phyloP scores from a whole-genome alignment of 441 rosid genomes.

The Populus tomentosa region DNA sequence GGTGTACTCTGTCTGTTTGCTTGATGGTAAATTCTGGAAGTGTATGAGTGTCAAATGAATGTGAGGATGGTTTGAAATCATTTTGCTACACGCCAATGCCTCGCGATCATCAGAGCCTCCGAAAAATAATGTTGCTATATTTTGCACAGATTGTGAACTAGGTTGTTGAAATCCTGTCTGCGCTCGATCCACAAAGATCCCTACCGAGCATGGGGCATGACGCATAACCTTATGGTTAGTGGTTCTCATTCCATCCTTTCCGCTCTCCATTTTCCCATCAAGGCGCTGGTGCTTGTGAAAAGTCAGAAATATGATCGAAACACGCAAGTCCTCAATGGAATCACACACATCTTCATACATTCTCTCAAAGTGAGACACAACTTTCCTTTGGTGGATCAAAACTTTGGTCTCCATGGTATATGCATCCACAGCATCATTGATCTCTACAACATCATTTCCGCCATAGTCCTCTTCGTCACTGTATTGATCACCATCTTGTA shows the following conservation, averaged over 20 bases:
- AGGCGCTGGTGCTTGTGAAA: constrained; percentile 91
- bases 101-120: constrained; percentile 92
- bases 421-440: constrained; percentile 58
- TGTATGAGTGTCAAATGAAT: constrained; percentile 57
- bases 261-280: constrained; percentile 58
- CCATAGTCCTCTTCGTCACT: constrained; percentile 77
- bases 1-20: constrained; percentile 8
- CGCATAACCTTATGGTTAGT: constrained; percentile 69
- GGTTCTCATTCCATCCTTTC: constrained; percentile 57
- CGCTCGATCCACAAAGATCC: constrained; percentile 60
- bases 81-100: constrained; percentile 66
- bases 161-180: constrained; percentile 70
- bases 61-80: constrained; percentile 43
- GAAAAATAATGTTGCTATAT: constrained; percentile 63
- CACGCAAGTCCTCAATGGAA: constrained; percentile 61
- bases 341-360: constrained; percentile 73
- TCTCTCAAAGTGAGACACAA: constrained; percentile 45
- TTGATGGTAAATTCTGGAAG: constrained; percentile 31
- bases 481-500: constrained; percentile 49
- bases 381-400: constrained; percentile 47
- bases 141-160: constrained; percentile 41
- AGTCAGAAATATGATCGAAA: constrained; percentile 60
- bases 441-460: constrained; percentile 66
- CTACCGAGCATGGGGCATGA: constrained; percentile 73
- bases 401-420: constrained; percentile 45